Evolutionary conservation across 2,329 filamentous ascomycete genomes (phyloP), one percentile per base, ranked within the genome.

Genomic region (Phialophora chinensis): DNA sequence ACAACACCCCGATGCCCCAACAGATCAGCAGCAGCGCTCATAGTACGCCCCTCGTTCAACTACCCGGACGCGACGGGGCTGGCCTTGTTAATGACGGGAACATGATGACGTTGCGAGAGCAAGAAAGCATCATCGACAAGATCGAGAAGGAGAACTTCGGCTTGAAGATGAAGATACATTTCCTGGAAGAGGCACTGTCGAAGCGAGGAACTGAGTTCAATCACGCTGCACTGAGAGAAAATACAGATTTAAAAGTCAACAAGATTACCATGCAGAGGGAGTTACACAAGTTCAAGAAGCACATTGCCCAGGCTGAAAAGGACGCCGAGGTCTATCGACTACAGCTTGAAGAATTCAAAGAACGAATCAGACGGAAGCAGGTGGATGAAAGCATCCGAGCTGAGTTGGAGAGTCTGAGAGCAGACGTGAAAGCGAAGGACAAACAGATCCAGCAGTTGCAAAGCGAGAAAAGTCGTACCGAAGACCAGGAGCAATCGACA

Each of bases 131-230:
- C 72, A 94, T 99, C 73, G 92, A 97, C 80, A 91, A 91, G 75
- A 94, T 99, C 73, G 93, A 97, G 76, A 99, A 99, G 82, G 95
- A 98, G 76, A 99, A 99, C 76, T 99, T 98, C 76, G 92, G 92
- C 27, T 84, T 99, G 62, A 98, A 98, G 79, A 86, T 98, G 73
- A 97, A 97, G 79, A 97, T 98, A 61, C 93, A 98, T 78, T 99
- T 96, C 77, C 85, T 99, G 63, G 93, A 99, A 77, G 92, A 98
- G 73, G 91, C 92, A 14, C 81, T 99, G 58, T 87, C 90, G 61
- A 97, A 96, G 77, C 88, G 90, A 62, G 94, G 94, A 0, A 93
- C 92, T 7, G 92, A 93, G 63, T 95, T 93, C 81, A 96, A 93
- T 74, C 91, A 96, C 77, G 88, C 88, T 33, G 92, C 94, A 3